Base-by-base conservation (phyloP, 139 green algal genomes). In the Tetraselmis chui region DNA sequence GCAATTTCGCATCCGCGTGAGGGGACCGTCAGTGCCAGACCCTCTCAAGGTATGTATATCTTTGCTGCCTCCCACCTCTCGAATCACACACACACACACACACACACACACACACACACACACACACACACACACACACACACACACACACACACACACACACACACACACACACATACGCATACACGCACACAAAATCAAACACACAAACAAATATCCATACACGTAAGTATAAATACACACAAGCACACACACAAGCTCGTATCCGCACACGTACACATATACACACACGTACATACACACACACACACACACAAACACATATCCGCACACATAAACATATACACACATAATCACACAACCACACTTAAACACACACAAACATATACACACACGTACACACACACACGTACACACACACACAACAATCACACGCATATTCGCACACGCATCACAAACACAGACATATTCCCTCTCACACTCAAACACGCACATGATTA, bases 401-500 rank as follows among this genome's bases (percentile, higher is more conserved):
- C 45, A 18, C 45, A 18, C n/a, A n/a, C n/a, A 18, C 45, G 45
- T 67, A 67, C 11, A 25, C 45, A 67, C 11, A 18, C 45, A 25
- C 45, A 5, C 11, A 5, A 5, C 11, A 5, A 5, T 67, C 45
- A 18, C 45, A 5, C 45, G 5, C 45, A 5, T 18, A 5, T 18
- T 67, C 45, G 5, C 45, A 18, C 45, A 67, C 5, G 45, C 45
- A 18, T 18, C 18, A 18, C 45, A 18, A 5, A 5, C 11, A 5
- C 45, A 67, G 45, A 5, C 45, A 67, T 5, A 67, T 5, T 18
- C 82, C 2, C 82, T 81, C 80, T 98, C 95, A 1, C 95, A 82
- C 85, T 93, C 86, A 30, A 1, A 5, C 0, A 0, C n/a, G 45
- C 24, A 45, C 25, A 58, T 76, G 28, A 0, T 58, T 0, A 30